These are phyloP conservation scores for Biscutella auriculata DNA, from an alignment of 441 rosid species.

Conservation along the genomic window DNA sequence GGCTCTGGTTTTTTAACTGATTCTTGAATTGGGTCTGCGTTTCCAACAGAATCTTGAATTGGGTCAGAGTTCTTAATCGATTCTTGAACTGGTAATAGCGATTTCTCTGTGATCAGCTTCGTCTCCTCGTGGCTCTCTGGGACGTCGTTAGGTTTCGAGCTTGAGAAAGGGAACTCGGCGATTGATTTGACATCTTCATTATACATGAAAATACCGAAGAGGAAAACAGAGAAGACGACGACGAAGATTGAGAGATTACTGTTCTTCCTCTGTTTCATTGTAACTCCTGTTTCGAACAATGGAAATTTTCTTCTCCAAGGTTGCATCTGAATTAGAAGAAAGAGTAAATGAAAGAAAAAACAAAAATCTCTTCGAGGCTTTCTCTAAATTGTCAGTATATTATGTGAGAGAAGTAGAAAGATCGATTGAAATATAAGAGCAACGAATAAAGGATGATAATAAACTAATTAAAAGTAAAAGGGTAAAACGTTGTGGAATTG, in stretches of 20 bases:
- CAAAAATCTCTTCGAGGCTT: background rate
- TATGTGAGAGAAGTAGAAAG: slow-evolving; percentile 4
- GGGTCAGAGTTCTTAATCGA: slow-evolving; percentile 10
- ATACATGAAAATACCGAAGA: slow-evolving; percentile 82
- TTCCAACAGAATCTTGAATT: background rate
- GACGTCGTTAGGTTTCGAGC: slow-evolving; percentile 25
- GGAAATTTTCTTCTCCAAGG: slow-evolving; percentile 46
- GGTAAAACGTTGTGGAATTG: background rate
- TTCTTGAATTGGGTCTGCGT: slow-evolving; percentile 12
- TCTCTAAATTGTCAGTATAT: slow-evolving; percentile 13
- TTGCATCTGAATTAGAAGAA: slow-evolving; percentile 37
- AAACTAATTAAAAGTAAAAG: background rate
- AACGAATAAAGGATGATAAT: slow-evolving; percentile 3
- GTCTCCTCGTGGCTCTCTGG: slow-evolving; percentile 18
- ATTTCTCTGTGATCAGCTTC: slow-evolving; percentile 10
- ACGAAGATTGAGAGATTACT: slow-evolving; percentile 59
- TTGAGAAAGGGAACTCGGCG: slow-evolving; percentile 71
- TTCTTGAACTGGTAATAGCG: slow-evolving; percentile 24
- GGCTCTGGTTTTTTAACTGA: slow-evolving; percentile 4
- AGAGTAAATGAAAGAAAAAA: background rate
- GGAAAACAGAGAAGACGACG: slow-evolving; percentile 55
- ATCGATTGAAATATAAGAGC: slow-evolving; percentile 22
- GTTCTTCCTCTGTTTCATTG: slow-evolving; percentile 74
- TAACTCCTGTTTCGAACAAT: slow-evolving; percentile 30
- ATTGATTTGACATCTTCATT: slow-evolving; percentile 82